Evolutionary conservation across 306 rosid species (phyloP), one percentile per base, ranked within the genome.

Genomic region (Glycine tomentella): DNA sequence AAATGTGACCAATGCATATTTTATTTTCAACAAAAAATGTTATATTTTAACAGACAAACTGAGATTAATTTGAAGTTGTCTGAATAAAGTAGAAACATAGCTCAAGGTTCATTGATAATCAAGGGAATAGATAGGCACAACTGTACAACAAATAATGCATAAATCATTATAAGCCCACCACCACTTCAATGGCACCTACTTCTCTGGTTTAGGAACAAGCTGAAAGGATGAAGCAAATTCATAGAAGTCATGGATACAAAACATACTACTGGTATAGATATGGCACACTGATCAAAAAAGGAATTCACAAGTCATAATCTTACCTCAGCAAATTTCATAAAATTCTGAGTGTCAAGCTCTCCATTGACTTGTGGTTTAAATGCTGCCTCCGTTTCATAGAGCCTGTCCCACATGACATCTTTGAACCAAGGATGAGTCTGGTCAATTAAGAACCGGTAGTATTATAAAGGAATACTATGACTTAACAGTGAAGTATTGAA

Each of bases 361-460:
- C 91, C 95, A 50, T 70, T 70, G 88, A 94, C 97, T 77, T 90
- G 92, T 25, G 98, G 98, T 86, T 92, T 94, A 87, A 92, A 94
- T 65, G 98, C 97, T 62, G 98, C 98, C 63, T 94, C 97, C 31
- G 74, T 84, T 83, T 89, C 97, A 75, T 91, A 94, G 72, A 94
- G 95, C 75, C 63, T 82, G 71, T 92, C 93, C 98, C 98, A 92
- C 0, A 11, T 53, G 20, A 85, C 84, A 89, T 84, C 95, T 87
- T 83, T 94, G 88, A 94, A 90, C 98, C 98, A 94, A 86, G 97
- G 97, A 86, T 94, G 98, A 73, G 88, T 84, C 98, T 94, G 85
- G 74, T 72, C 66, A 76, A 74, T 74, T 58, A 72, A 52, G 62
- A 77, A 40, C 11, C 31, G 9, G 6, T 48, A 65, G 58, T 55